These are phyloP conservation scores for Coriolopsis trogii DNA, from an alignment of 1,284 basidiomycete species.

Conservation along the genomic window DNA sequence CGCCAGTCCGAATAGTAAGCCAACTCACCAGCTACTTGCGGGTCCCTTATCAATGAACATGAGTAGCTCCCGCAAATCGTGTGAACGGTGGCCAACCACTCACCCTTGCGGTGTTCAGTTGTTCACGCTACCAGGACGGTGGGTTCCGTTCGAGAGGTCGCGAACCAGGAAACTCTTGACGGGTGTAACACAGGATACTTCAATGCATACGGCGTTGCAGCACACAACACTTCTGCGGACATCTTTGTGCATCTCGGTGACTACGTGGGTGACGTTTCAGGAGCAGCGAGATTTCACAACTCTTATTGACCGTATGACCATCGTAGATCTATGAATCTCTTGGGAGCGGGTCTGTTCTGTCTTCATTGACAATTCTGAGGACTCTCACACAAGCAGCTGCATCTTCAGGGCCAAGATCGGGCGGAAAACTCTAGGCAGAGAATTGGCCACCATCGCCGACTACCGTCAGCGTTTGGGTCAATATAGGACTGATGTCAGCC, in stretches of 20 bases:
- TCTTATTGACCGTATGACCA: not conserved
- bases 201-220: slow-evolving; percentile 67
- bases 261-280: slow-evolving; percentile 46
- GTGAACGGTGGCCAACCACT: slow-evolving; percentile 62
- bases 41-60: not conserved
- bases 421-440: slow-evolving; percentile 50
- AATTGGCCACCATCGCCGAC: slow-evolving; percentile 63
- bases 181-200: slow-evolving; percentile 51
- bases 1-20: slow-evolving; percentile 47
- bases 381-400: no score
- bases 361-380: no score
- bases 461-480: slow-evolving; percentile 64
- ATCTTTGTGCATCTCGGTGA: slow-evolving; percentile 68
- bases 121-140: slow-evolving; percentile 58
- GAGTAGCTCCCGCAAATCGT: slow-evolving; percentile 45
- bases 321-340: slow-evolving; percentile 53
- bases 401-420: slow-evolving; percentile 49
- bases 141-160: not conserved
- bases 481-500: slow-evolving; percentile 58
- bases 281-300: fast-evolving
- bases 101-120: slow-evolving; percentile 62
- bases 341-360: slow-evolving; percentile 43
- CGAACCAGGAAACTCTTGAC: not conserved
- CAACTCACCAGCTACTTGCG: no score
- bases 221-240: slow-evolving; percentile 59